Conservation (phyloP, 768 basidiomycete species). For the Gymnopilus dilepis region DNA sequence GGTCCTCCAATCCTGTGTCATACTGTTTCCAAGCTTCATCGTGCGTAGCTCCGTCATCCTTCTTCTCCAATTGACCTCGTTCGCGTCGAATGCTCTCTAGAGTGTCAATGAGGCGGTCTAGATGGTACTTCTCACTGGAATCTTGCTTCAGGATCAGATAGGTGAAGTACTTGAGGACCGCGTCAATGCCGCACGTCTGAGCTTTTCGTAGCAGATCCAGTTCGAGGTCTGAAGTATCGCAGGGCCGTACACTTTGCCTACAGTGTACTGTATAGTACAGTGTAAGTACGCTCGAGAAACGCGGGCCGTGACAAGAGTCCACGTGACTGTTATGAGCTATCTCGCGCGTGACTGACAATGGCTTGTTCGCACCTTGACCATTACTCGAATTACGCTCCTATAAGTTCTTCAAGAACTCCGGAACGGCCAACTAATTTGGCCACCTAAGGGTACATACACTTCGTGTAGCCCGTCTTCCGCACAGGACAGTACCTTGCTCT, state of each 20-base stretch:
- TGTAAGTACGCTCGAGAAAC: neutral
- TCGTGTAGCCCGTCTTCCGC: neutral
- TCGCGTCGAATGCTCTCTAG: constrained; percentile 3
- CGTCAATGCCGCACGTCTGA: neutral
- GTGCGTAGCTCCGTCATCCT: too few species aligned
- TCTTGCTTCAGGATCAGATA: neutral
- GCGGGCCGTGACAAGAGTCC: constrained; percentile 12
- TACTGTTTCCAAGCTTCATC: neutral
- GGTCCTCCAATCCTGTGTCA: neutral
- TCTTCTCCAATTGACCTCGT: neutral
- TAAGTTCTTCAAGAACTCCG: constrained; percentile 27
- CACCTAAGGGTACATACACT: neutral
- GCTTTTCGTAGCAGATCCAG: neutral
- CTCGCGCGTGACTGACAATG: constrained; percentile 31
- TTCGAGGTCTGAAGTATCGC: too few species aligned
- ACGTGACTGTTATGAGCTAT: constrained; percentile 27
- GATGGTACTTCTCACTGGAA: neutral
- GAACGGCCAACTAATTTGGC: constrained; percentile 16
- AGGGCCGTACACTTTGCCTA: too few species aligned
- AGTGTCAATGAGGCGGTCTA: neutral
- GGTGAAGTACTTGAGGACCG: neutral
- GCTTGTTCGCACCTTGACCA: constrained; percentile 45
- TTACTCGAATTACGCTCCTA: constrained; percentile 37
- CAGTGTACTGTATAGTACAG: too few species aligned
- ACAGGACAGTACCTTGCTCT: neutral